Percentiles rank a stretch among this genome's conserved stretches.
Evolutionary conservation across 2,329 filamentous ascomycete species (phyloP).

Genomic region (Colletotrichum truncatum): DNA sequence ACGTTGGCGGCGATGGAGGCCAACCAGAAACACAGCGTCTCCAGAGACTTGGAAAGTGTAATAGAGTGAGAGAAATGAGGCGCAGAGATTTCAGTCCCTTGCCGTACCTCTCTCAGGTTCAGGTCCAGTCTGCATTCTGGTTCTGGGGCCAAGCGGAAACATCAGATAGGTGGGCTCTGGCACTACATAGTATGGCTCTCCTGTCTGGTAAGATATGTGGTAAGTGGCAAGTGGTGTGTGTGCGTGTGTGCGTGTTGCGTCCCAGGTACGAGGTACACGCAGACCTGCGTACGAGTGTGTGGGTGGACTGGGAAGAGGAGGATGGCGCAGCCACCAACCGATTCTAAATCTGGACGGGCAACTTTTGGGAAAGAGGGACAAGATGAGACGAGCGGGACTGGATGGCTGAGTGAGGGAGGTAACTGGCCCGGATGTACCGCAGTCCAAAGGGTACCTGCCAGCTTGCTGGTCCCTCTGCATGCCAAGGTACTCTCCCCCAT

Average conservation of each 20-base stretch:
- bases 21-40: slow-evolving; percentile 39
- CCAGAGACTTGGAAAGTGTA: too few relatives aligned
- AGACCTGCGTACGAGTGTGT: slow-evolving; percentile 4
- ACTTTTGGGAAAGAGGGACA: slow-evolving; percentile 6
- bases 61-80: too few relatives aligned
- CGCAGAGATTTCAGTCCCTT: slow-evolving; percentile 33
- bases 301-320: slow-evolving; percentile 31
- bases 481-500: slow-evolving; percentile 7
- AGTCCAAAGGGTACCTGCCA: slow-evolving; percentile 22
- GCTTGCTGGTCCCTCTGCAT: slow-evolving; percentile 12
- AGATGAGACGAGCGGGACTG: slow-evolving; percentile 8
- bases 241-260: too few relatives aligned
- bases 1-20: slow-evolving; percentile 32
- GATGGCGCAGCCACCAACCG: slow-evolving; percentile 46
- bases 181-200: too few relatives aligned
- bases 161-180: slow-evolving; percentile 42
- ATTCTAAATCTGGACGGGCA: slow-evolving; percentile 48
- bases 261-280: neutral
- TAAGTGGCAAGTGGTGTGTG: slow-evolving; percentile 8
- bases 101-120: slow-evolving; percentile 31
- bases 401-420: too few relatives aligned
- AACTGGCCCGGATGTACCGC: slow-evolving; percentile 27
- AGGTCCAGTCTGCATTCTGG: slow-evolving; percentile 45
- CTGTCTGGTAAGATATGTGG: neutral
- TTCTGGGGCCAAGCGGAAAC: slow-evolving; percentile 48